Conservation (phyloP, 352 stramenopile species). For the Globisporangium solare region DNA sequence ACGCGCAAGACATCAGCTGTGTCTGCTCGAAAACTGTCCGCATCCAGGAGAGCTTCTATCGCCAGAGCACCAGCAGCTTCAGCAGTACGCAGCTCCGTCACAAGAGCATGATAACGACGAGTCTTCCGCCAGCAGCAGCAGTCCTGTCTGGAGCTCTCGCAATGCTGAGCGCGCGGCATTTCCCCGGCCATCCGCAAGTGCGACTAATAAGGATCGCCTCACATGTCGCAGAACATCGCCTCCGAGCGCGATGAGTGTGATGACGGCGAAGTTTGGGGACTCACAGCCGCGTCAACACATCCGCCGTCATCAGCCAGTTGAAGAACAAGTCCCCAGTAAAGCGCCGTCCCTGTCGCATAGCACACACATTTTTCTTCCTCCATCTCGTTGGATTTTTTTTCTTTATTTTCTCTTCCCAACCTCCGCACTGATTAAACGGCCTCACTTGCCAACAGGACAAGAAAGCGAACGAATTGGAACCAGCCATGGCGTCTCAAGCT, state of each 20-base stretch:
- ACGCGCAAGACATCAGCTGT: not conserved
- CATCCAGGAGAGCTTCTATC: not conserved
- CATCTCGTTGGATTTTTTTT: not conserved
- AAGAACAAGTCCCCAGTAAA: not conserved
- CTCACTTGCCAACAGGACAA: not conserved
- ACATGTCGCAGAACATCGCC: not conserved
- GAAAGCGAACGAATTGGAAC: not conserved
- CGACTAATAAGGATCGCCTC: no score
- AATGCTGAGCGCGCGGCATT: not conserved
- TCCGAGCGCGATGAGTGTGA: not conserved
- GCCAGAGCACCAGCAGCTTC: not conserved
- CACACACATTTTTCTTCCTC: not conserved
- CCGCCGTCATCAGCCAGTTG: conserved; percentile 4
- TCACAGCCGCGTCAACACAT: not conserved
- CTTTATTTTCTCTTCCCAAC: conserved; percentile 1
- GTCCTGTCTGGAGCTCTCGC: no score
- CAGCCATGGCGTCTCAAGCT: not conserved
- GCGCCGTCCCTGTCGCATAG: not conserved
- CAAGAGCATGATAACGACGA: not conserved
- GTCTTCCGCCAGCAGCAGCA: not conserved
- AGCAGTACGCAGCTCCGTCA: not conserved
- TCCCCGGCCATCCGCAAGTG: no score
- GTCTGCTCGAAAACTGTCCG: conserved; percentile 2
- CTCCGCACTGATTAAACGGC: not conserved
- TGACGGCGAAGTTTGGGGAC: not conserved